phyloP scores from a whole-genome alignment of 108 stramenopile species.

The Cyclotella cryptica region DNA sequence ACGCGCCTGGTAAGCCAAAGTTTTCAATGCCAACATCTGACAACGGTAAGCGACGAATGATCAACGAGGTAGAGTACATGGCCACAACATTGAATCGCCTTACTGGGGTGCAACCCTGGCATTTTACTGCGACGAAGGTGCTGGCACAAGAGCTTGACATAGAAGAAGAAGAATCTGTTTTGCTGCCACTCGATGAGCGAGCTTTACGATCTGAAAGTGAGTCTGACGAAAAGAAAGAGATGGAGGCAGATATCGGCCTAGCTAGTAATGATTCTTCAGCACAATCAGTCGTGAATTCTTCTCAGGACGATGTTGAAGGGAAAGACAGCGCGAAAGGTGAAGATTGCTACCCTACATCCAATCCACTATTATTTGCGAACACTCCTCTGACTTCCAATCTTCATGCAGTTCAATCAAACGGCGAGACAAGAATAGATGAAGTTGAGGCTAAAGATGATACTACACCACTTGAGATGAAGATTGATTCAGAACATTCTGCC shows the following conservation, averaged over 20 bases:
- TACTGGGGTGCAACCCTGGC: slow-evolving; percentile 79
- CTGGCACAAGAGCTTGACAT: slow-evolving; percentile 73
- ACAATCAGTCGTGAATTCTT: neutral
- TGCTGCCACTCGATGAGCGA: slow-evolving; percentile 3
- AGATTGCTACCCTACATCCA: too few species aligned
- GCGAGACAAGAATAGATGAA: neutral
- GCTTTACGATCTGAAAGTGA: neutral
- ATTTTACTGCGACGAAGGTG: slow-evolving; percentile 77
- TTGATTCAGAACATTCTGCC: slow-evolving; percentile 1
- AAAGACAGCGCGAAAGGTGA: too few species aligned
- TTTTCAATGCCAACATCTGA: slow-evolving; percentile 79
- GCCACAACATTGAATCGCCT: slow-evolving; percentile 72
- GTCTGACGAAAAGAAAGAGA: slow-evolving; percentile 35
- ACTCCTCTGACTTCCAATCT: neutral
- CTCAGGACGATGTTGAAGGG: neutral
- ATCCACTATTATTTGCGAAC: neutral
- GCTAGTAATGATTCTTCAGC: neutral
- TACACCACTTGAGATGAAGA: neutral
- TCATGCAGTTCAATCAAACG: neutral
- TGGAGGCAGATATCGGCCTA: neutral
- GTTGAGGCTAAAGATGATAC: neutral
- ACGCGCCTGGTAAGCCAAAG: slow-evolving; percentile 3
- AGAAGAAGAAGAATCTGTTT: slow-evolving; percentile 4
- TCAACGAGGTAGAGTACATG: slow-evolving; percentile 74
- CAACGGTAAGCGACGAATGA: slow-evolving; percentile 72